Evolutionary conservation across 352 stramenopile genomes (phyloP), one percentile per base, ranked within the genome.

Genomic region (Globisporangium rhizosaccharum): DNA sequence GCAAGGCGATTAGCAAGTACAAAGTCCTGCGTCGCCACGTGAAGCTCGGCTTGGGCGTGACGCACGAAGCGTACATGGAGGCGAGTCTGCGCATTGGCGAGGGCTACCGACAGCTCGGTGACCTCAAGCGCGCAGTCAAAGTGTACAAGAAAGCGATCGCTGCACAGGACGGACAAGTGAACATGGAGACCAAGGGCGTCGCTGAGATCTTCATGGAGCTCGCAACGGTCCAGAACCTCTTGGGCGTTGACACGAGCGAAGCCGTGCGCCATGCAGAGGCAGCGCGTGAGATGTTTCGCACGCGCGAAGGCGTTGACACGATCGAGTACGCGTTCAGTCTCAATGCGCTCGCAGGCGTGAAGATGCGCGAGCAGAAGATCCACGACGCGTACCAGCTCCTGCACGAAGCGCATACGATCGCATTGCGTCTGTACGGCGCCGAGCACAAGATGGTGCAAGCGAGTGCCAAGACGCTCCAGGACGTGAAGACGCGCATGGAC

Each of bases 131-230:
- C 23, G 75, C 71, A 1, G 48, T 87, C 18, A 79, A 82, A 53
- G 67, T 76, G 42, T 65, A 89, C 37, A 75, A 80, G 53, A 75
- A 89, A 15, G 59, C 82, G 1, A 60, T 92, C 37, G 64, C 75
- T 18, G 73, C 73, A 10, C 82, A 90, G 59, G 73, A 73, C 9
- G 65, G 60, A 7, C 54, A 88, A n/a, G 69, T 88, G 17, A 88
- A 87, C 53, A 68, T 75, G 25, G 70, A 83, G 17, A 89, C 79
- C 10, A 74, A 75, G 37, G 85, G 85, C 14, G 74, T 92, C 39
- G 85, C 70, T 0, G 85, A 94, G 63, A 53, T 90, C 0, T 93
- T 87, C 51, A 91, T 92, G 79, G 82, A 91, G 46, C 67, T 94
- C 23, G 75, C 85, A 30, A 79, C 57, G 30, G 65, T 59, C 20